Base-by-base conservation (phyloP, 176 grass and related monocot genomes). In the Oryza australiensis region DNA sequence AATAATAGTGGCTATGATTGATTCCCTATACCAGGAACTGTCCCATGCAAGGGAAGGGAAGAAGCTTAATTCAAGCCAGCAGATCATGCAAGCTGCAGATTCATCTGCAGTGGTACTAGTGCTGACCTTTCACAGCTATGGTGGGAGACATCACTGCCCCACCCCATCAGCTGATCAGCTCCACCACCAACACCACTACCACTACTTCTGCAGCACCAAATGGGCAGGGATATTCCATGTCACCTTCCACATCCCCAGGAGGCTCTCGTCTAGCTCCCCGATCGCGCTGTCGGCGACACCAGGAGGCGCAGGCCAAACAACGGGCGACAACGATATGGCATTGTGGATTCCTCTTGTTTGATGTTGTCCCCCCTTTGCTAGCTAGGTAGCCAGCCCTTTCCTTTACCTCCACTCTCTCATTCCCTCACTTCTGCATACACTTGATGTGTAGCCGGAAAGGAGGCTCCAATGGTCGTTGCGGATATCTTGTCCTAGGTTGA, bases 151-250 rank as follows among this genome's bases (percentile, higher is more conserved):
- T 43, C 48, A 59, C n/a, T 51, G 29, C 33, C 71, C 78, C 77
- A 68, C 66, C 65, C 43, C 66, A 38, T 75, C 62, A 62, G 32
- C 64, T 85, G 64, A 78, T 75, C 83, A 48, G 38, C 62, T 37
- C 45, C 59, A 73, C 41, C 73, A 84, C 69, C 70, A 75, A 82
- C 64, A 84, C 62, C 23, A 84, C 28, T 37, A 74, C 62, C 11
- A 75, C 82, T 30, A 45, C 35, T 45, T 45, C 71, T 60, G 26
- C 34, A 41, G 37, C 71, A 62, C 85, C 70, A 86, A 72, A 62
- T 26, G 45, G n/a, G 26, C 28, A 77, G 82, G 87, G 76, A 89
- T 89, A 89, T 89, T 85, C 87, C 82, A 76, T 77, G 51, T 85
- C 82, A 75, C 77, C 22, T 62, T 79, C 72, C 71, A 70, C 38